Evolutionary conservation across 371 early-diverging fungal genomes (phyloP), one percentile per base, ranked within the genome.

Genomic region (Apophysomyces sp.): DNA sequence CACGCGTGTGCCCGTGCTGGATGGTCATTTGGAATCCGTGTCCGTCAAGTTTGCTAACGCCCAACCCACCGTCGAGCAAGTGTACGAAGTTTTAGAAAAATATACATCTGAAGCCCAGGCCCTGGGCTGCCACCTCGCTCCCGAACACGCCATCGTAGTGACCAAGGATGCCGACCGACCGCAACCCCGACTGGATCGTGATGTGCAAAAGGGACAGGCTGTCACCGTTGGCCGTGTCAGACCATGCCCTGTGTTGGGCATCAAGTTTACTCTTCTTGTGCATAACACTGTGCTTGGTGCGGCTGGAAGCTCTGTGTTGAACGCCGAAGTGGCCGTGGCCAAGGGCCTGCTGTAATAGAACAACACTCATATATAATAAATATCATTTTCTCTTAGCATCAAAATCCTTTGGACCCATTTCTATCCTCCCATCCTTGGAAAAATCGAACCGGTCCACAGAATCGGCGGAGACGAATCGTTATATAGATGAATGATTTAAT

Each of bases 251-350:
- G 83, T 95, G 24, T 87, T 96, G 51, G 95, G 96, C 68, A 81
- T 95, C 72, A 95, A 93, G 79, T 91, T 98, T 62, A 88, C 91
- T 18, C 72, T 95, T 34, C 82, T 98, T 31, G 89, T 90, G 39
- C 98, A 98, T 77, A 98, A 98, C 78, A 98, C 98, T 37, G 85
- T 98, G 44, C 82, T 98, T 49, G 98, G 98, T 52, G 98, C 98
- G 31, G 98, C 98, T 9, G 97, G 98, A 53, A 92, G 93, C 63
- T 87, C 92, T 58, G 92, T 98, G 40, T 78, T 97, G 63, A 94
- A 97, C 67, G 98, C 98, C n/a, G 98, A 98, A 76, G 81, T 95
- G 28, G 93, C 94, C 27, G 83, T 88, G 57, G 89, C 89, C 68
- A 90, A 89, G 80, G 92, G 91, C 5, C 77, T 89, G 40, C 68